Conservation (phyloP, 2,329 filamentous ascomycete species). For the Aspergillus piperis region DNA sequence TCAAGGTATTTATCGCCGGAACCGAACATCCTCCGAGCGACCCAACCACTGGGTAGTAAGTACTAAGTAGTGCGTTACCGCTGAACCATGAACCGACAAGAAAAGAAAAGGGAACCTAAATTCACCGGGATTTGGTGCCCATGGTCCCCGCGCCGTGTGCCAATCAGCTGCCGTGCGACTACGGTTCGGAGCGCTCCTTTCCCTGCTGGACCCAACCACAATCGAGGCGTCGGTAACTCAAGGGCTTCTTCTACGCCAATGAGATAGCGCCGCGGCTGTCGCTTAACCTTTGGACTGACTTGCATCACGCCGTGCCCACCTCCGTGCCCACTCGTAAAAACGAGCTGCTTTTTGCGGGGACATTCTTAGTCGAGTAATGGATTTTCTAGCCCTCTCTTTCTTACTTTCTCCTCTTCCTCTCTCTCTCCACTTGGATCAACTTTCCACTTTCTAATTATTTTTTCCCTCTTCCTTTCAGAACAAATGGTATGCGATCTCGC, state of each 20-base stretch:
- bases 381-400: no score
- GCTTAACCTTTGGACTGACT: conserved; percentile 18
- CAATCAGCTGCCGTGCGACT: conserved; percentile 31
- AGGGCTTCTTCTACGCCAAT: conserved; percentile 12
- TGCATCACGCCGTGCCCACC: conserved; percentile 11
- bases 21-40: conserved; percentile 20
- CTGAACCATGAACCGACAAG: conserved; percentile 1
- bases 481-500: background rate
- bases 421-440: background rate
- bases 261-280: conserved; percentile 13
- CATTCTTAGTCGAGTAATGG: background rate
- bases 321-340: conserved; percentile 3
- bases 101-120: background rate
- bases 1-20: conserved; percentile 11
- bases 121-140: conserved; percentile 12
- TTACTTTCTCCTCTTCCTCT: no score
- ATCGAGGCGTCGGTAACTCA: conserved; percentile 7
- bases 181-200: conserved; percentile 38
- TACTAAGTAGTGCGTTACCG: background rate
- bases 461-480: no score
- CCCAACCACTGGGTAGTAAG: background rate
- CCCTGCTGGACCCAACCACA: conserved; percentile 20
- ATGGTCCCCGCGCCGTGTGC: conserved; percentile 5
- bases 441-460: background rate
- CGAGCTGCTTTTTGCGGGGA: conserved; percentile 12